Evolutionary conservation across 1,139 yeast genomes (phyloP), one percentile per base, ranked within the genome.

Genomic region (Hyphopichia khmerensis): DNA sequence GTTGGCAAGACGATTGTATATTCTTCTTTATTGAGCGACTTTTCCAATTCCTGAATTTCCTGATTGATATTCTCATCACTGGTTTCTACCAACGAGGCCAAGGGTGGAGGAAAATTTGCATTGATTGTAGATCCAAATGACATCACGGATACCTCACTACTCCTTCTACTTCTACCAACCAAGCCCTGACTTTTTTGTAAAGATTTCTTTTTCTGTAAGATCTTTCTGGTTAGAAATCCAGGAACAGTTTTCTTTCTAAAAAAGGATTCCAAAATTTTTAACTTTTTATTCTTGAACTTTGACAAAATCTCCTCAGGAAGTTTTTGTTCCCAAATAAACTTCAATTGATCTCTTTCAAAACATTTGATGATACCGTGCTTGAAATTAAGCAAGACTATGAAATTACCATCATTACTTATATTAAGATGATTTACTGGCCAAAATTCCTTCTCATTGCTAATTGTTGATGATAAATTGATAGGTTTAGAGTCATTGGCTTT

Each of bases 401-500:
- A 75, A 39, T 77, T 74, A 1, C 89, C 87, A 41, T 79, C 77
- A 37, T 79, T 74, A 46, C 88, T 80, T 48, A 87, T 67, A 23
- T 76, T 76, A 13, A 82, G 69, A 47, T 77, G 78, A 17, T 82
- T 75, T 0, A 87, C 72, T 0, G 95, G 96, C 87, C 93, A 82
- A 39, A 81, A 67, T 33, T 77, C 77, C 2, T 68, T 62, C 4
- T 79, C 21, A 69, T 33, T 40, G 0, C 44, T 38, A 3, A 37
- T 46, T 7, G 72, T 42, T 64, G 77, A 47, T 68, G 84, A 40
- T 44, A 67, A 45, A 69, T 82, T 52, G 55, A 65, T 48, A 66
- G 87, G 73, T 4, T 40, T 42, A 1, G 50, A 48, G 1, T 39
- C 39, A 11, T 37, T 36, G 1, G 55, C 48, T 15, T 56, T 56